Evolutionary conservation across 768 basidiomycete species (phyloP).

Genomic region (Gloeophyllum trabeum): DNA sequence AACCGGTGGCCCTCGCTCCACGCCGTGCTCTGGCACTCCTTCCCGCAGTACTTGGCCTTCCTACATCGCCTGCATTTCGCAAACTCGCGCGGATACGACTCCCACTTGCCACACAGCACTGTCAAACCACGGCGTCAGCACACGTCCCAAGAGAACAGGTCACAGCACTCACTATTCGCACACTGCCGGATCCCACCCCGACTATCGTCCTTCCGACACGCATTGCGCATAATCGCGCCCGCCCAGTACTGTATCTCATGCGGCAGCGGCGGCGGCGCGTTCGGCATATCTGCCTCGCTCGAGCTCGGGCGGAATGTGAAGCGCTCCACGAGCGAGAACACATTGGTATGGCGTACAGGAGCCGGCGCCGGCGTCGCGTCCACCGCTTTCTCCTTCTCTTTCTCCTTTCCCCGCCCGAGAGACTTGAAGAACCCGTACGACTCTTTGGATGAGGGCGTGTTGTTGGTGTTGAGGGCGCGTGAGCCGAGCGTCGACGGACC

Average conservation of each 20-base stretch:
- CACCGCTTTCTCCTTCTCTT: constrained; percentile 23
- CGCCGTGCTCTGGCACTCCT: constrained; percentile 92
- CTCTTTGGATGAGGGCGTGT: constrained; percentile 18
- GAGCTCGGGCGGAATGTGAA: constrained; percentile 93
- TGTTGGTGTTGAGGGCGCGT: constrained; percentile 11
- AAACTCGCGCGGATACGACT: constrained; percentile 85
- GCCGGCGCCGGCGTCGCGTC: constrained; percentile 10
- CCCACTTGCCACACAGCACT: constrained; percentile 97
- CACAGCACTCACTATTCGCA: constrained; percentile 72
- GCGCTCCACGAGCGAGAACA: constrained; percentile 91
- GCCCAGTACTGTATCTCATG: constrained; percentile 98
- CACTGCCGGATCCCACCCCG: constrained; percentile 93
- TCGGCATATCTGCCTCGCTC: constrained; percentile 60
- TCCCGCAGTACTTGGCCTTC: constrained; percentile 98
- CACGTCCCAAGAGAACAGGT: background rate
- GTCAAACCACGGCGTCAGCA: constrained; percentile 5
- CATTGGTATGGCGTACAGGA: constrained; percentile 59
- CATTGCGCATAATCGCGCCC: constrained; percentile 99
- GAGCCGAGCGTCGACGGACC: constrained; percentile 10
- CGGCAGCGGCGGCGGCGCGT: constrained; percentile 61
- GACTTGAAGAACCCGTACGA: constrained; percentile 33
- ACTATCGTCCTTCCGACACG: constrained; percentile 93
- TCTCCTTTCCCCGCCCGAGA: constrained; percentile 38
- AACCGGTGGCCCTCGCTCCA: constrained; percentile 96
- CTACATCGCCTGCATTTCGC: constrained; percentile 93